Evolutionary conservation across 2,329 filamentous ascomycete species (phyloP), one percentile per base, ranked within the genome.

Genomic region (Penicillium thymicola): DNA sequence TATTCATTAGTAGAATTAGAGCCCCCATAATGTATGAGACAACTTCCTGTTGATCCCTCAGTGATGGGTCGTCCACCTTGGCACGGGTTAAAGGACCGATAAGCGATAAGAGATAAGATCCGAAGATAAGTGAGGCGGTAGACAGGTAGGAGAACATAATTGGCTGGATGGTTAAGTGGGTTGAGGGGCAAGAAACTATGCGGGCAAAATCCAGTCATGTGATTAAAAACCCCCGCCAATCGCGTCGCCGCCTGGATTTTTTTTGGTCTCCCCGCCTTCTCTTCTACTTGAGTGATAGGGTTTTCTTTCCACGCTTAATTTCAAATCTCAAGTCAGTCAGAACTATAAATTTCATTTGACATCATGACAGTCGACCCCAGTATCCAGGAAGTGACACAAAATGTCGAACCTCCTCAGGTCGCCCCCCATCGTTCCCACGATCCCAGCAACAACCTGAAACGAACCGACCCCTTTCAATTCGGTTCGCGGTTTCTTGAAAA

Each of bases 381-480:
- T 41, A 54, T 63, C 21, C 58, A 60, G 42, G 52, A 65, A 40
- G 60, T 74, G 53, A 68, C 70, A n/a, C 69, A 72, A 65, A 78
- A 80, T 47, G 81, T 83, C 32, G 78, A 71, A 45, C 75, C 75
- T 8, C 70, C 70, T 13, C 67, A 71, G 36, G 48, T 83, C 30
- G 82, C 84, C 53, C 73, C 86, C 36, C 84, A 89, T 67, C 85
- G 86, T 63, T 90, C 88, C 23, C 88, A 92, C 68, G 72, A 76
- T 65, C 85, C 89, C 38, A 67, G 79, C 58, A 87, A 88, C 73
- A 94, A 92, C 73, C 80, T 89, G 76, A 97, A 97, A 79, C 85
- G 91, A 67, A 89, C 79, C 70, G 92, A 97, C 70, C 94, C 94
- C 18, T 99, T 97, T 75, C 89, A 95, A 75, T 99, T 99, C 74